These are phyloP conservation scores for Naegleria fowleri DNA, from an alignment of 208 protist species.

Conservation along the genomic window DNA sequence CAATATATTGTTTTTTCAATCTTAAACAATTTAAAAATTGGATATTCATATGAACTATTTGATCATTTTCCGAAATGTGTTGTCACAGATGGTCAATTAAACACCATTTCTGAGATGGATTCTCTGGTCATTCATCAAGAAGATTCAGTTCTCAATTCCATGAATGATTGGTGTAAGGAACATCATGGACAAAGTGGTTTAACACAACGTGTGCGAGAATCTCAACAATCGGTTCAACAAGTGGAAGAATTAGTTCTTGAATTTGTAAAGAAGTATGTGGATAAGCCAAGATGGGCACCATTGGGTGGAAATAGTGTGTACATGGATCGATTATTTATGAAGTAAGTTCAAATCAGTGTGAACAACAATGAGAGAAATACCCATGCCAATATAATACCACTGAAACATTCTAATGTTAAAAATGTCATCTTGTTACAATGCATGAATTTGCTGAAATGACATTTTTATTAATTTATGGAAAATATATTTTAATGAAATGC, in stretches of 20 bases:
- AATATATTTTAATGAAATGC: not conserved
- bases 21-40: too few species aligned
- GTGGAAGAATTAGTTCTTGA: slow-evolving; percentile 44
- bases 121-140: slow-evolving; percentile 41
- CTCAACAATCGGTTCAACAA: slow-evolving; percentile 36
- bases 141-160: slow-evolving; percentile 43
- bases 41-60: too few species aligned
- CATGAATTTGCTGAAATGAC: too few species aligned
- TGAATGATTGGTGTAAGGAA: slow-evolving; percentile 57
- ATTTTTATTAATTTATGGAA: not conserved
- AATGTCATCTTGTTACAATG: not conserved
- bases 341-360: slow-evolving; percentile 42
- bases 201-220: slow-evolving; percentile 35
- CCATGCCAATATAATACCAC: not conserved
- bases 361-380: slow-evolving; percentile 32
- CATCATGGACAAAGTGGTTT: slow-evolving; percentile 49
- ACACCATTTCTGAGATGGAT: slow-evolving; percentile 43
- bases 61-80: too few species aligned
- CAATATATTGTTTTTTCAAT: too few species aligned
- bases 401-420: not conserved
- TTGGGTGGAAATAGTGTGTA: slow-evolving; percentile 52
- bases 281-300: not conserved
- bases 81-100: slow-evolving; percentile 41
- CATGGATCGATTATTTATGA: slow-evolving; percentile 48
- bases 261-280: slow-evolving; percentile 43